A percentile compares a stretch with the other conserved stretches of the same genome.
Conservation (phyloP, 2,329 filamentous ascomycete genomes). For the Westerdykella sp. region DNA sequence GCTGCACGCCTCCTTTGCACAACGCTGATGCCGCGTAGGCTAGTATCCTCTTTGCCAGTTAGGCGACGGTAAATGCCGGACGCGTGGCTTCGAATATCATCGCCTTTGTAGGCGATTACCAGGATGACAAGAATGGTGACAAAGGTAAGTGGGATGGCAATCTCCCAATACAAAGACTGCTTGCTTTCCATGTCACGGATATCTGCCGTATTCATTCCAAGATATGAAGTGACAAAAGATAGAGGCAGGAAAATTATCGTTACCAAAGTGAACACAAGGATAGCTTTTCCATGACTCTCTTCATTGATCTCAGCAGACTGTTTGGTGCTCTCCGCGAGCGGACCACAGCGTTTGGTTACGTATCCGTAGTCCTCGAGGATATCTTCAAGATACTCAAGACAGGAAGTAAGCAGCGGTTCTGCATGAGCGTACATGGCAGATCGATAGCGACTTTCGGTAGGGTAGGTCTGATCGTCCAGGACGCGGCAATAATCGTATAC, state of each 20-base stretch:
- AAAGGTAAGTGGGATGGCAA: constrained; percentile 24
- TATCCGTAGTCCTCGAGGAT: constrained; percentile 20
- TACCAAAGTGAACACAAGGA: constrained; percentile 41
- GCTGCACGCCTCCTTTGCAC: constrained; percentile 19
- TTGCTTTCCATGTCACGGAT: constrained; percentile 37
- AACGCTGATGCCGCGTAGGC: constrained; percentile 17
- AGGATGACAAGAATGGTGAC: constrained; percentile 20
- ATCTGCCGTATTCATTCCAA: constrained; percentile 39
- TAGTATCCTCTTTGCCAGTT: constrained; percentile 15
- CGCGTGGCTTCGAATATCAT: constrained; percentile 15
- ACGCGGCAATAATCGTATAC: constrained; percentile 20
- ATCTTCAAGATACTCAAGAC: constrained; percentile 17
- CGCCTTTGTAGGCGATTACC: constrained; percentile 26
- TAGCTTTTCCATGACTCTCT: constrained; percentile 39
- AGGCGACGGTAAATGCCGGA: constrained; percentile 9
- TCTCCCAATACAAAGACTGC: constrained; percentile 38
- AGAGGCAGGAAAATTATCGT: constrained; percentile 42
- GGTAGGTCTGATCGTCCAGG: constrained; percentile 21
- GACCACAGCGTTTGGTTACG: constrained; percentile 20
- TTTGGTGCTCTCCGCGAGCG: constrained; percentile 28
- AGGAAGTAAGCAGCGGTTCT: constrained; percentile 15
- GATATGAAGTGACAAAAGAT: constrained; percentile 40
- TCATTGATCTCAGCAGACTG: constrained; percentile 32
- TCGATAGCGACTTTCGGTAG: constrained; percentile 14
- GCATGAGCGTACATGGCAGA: constrained; percentile 20